Evolutionary conservation across 495 filamentous ascomycete species (phyloP), one percentile per base, ranked within the genome.

Genomic region (Penicillium goetzii): DNA sequence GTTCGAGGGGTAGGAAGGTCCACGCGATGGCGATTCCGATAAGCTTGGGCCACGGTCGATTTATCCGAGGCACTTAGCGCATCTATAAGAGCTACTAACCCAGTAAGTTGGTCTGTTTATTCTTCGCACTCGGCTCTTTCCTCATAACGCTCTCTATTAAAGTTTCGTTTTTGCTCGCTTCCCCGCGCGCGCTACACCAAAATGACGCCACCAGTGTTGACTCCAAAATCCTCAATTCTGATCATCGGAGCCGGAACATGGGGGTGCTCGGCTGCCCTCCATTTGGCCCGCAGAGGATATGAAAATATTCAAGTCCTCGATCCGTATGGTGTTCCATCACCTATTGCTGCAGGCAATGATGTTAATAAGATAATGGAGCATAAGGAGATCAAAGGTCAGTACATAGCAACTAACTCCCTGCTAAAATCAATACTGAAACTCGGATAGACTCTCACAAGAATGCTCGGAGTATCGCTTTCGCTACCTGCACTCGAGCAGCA

Each of bases 331-430:
- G 65, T 84, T 9, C 83, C 83, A 3, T 84, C 82, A 4, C 71
- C 77, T n/a, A 84, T 83, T 59, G 72, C 81, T 19, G 81, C 83
- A 3, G 83, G 83, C 3, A 86, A 85, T 61, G 83, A 85, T 58
- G 65, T 86, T 19, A 86, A 86, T 54, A 85, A 85, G 58, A 85
- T 85, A 56, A 80, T 84, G 69, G 83, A 86, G 64, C 75, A 78
- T 55, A 72, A 70, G 49, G 74, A 78, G 36, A 26, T 70, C n/a
- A 77, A 80, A 75, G 73, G 83, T 81, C 66, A 32, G 47, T 23
- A 4, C 0, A 55, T 19, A 58, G 69, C 40, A 59, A 25, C 32
- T 8, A 59, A 25, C 32, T 8, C 38, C 10, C 4, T 30, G 2
- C 12, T 12, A 32, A 15, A n/a, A 3, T 23, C 30, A n/a, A 25